phyloP scores from a whole-genome alignment of 2,329 filamentous ascomycete species.

The Colletotrichum agaves region DNA sequence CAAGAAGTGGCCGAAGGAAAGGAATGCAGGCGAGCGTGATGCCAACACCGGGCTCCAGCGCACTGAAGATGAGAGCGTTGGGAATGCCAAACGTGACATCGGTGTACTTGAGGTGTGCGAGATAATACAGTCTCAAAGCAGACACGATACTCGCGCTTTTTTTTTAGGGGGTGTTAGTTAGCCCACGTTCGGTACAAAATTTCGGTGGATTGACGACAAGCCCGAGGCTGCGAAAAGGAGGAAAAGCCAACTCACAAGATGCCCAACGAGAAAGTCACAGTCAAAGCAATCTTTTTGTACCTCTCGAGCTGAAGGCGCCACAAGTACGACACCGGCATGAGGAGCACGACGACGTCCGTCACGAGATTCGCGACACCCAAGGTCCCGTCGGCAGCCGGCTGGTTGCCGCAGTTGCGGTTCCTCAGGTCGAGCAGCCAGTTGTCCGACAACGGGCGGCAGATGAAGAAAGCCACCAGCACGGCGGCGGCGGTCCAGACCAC shows the following conservation, averaged over 20 bases:
- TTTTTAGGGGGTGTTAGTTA: too few species aligned
- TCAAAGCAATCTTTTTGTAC: conserved; percentile 45
- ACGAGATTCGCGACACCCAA: conserved; percentile 43
- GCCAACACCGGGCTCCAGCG: conserved; percentile 51
- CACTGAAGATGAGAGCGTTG: conserved; percentile 49
- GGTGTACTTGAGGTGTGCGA: conserved; percentile 46
- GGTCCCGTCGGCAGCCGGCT: conserved; percentile 43
- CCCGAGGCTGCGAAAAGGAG: too few species aligned
- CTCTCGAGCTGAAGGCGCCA: conserved; percentile 43
- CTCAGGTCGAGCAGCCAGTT: conserved; percentile 45
- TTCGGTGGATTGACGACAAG: too few species aligned
- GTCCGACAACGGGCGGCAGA: conserved; percentile 50
- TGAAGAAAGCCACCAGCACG: conserved; percentile 46
- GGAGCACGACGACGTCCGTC: conserved; percentile 42
- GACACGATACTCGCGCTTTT: conserved; percentile 49
- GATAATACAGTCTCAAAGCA: conserved; percentile 47
- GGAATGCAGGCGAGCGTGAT: conserved; percentile 54
- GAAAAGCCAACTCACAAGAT: conserved; percentile 44
- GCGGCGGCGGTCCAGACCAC: conserved; percentile 43
- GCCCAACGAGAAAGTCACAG: conserved; percentile 47
- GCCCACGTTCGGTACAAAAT: too few species aligned
- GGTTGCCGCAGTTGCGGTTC: conserved; percentile 41
- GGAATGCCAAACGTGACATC: conserved; percentile 49
- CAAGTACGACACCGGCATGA: conserved; percentile 41
- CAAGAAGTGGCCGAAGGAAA: conserved; percentile 52